These are phyloP conservation scores for Microcyclospora pomicola DNA, from an alignment of 2,329 filamentous ascomycete species.

Conservation along the genomic window DNA sequence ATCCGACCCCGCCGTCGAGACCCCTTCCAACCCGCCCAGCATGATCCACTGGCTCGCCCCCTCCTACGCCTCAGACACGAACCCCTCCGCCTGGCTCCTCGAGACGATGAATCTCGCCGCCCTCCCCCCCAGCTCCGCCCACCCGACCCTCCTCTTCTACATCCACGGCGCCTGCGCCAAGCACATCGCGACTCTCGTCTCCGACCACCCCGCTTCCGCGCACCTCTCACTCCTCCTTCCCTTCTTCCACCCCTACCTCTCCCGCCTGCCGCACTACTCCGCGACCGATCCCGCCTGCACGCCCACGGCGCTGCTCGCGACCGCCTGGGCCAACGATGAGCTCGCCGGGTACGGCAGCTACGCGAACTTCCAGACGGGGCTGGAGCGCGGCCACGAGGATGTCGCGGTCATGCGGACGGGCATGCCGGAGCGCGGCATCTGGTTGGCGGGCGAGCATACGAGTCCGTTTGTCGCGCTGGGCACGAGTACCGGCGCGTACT, in stretches of 20 bases:
- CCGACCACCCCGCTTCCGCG: constrained; percentile 23
- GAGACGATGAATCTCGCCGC: constrained; percentile 62
- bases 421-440: constrained; percentile 52
- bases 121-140: constrained; percentile 43
- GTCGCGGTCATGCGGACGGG: constrained; percentile 47
- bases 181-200: constrained; percentile 33
- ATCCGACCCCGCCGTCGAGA: neutral
- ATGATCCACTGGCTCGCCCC: constrained; percentile 69
- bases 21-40: neutral
- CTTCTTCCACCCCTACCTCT: constrained; percentile 69
- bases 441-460: constrained; percentile 85
- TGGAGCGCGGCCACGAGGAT: constrained; percentile 57
- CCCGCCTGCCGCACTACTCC: constrained; percentile 55
- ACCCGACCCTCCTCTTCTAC: constrained; percentile 80
- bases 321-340: constrained; percentile 65
- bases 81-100: constrained; percentile 46
- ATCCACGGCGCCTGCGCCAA: constrained; percentile 50
- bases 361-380: constrained; percentile 67
- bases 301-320: constrained; percentile 52
- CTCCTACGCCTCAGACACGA: constrained; percentile 47
- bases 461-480: constrained; percentile 80
- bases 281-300: constrained; percentile 41
- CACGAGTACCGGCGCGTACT: constrained; percentile 81
- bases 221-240: constrained; percentile 42
- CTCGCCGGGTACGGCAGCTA: constrained; percentile 74